phyloP scores from a whole-genome alignment of 805 yeast species.

The Jamesozyma lodderae region DNA sequence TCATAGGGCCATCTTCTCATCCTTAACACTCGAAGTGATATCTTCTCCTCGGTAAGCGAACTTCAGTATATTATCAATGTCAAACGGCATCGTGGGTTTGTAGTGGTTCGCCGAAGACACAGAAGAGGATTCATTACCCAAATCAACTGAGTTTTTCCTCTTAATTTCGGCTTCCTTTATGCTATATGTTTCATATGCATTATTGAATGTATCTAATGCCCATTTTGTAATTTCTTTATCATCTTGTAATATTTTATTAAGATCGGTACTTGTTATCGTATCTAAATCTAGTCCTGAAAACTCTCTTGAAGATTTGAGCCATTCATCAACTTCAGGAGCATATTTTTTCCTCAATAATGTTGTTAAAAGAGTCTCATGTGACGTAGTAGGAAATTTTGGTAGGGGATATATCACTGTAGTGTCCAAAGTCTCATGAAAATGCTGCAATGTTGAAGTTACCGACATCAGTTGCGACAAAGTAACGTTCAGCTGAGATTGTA shows the following conservation, averaged over 20 bases:
- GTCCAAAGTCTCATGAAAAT: slow-evolving; percentile 48
- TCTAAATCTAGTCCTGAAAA: slow-evolving; percentile 25
- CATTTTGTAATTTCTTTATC: slow-evolving; percentile 64
- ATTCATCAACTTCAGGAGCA: slow-evolving; percentile 81
- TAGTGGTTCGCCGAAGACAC: slow-evolving; percentile 34
- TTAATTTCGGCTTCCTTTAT: slow-evolving; percentile 40
- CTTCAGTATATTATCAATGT: slow-evolving; percentile 34
- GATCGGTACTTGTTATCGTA: slow-evolving; percentile 19
- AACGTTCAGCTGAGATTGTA: slow-evolving; percentile 79
- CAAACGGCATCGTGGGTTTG: slow-evolving; percentile 25
- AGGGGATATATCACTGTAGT: slow-evolving; percentile 76
- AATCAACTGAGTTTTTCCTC: neutral
- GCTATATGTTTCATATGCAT: slow-evolving; percentile 44
- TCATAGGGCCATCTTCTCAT: too few relatives aligned
- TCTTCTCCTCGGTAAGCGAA: slow-evolving; percentile 38
- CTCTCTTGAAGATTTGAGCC: slow-evolving; percentile 51
- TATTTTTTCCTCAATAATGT: slow-evolving; percentile 81
- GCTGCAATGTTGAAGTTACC: slow-evolving; percentile 58
- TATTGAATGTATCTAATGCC: slow-evolving; percentile 50
- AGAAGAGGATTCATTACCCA: slow-evolving; percentile 66
- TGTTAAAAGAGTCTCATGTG: slow-evolving; percentile 73
- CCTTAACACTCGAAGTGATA: too few relatives aligned
- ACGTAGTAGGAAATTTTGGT: slow-evolving; percentile 74
- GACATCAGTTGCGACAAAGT: slow-evolving; percentile 74
- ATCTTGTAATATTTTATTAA: slow-evolving; percentile 23